Evolutionary conservation across 768 basidiomycete species (phyloP).

Genomic region (Suillus fuscotomentosus): DNA sequence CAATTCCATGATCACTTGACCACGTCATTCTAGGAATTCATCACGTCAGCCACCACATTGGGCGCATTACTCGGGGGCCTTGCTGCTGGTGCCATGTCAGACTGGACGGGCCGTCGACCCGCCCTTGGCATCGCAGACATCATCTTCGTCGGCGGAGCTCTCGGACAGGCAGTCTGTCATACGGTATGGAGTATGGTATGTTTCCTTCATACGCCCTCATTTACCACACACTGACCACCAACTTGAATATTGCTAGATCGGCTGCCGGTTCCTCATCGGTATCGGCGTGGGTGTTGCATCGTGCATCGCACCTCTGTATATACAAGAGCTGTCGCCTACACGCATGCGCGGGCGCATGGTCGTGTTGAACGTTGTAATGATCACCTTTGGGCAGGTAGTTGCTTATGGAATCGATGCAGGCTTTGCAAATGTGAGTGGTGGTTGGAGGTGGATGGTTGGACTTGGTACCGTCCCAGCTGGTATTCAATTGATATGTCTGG

Average conservation of each 20-base stretch:
- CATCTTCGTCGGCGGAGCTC: conserved; percentile 73
- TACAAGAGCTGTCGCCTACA: conserved; percentile 81
- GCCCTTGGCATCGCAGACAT: conserved; percentile 67
- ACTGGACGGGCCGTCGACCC: conserved; percentile 64
- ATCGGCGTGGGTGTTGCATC: conserved; percentile 73
- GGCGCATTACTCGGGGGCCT: conserved; percentile 78
- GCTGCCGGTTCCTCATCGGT: conserved; percentile 73
- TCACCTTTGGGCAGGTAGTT: conserved; percentile 79
- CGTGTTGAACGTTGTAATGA: conserved; percentile 78
- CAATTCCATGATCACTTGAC: background rate
- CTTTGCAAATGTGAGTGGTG: conserved; percentile 53
- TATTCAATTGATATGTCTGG: conserved; percentile 57
- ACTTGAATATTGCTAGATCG: conserved; percentile 42
- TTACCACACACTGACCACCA: background rate
- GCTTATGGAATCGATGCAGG: conserved; percentile 74
- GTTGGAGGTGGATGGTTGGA: conserved; percentile 88
- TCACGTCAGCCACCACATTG: conserved; percentile 76
- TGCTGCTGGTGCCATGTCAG: conserved; percentile 64
- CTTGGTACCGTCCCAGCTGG: conserved; percentile 68
- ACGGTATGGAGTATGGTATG: conserved; percentile 69
- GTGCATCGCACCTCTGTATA: conserved; percentile 79
- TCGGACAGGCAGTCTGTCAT: conserved; percentile 68
- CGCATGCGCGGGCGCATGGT: conserved; percentile 75
- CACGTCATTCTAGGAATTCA: conserved; percentile 55
- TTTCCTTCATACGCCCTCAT: conserved; percentile 2